phyloP scores from a whole-genome alignment of 345 rosid genomes.

The Sonneratia alba region DNA sequence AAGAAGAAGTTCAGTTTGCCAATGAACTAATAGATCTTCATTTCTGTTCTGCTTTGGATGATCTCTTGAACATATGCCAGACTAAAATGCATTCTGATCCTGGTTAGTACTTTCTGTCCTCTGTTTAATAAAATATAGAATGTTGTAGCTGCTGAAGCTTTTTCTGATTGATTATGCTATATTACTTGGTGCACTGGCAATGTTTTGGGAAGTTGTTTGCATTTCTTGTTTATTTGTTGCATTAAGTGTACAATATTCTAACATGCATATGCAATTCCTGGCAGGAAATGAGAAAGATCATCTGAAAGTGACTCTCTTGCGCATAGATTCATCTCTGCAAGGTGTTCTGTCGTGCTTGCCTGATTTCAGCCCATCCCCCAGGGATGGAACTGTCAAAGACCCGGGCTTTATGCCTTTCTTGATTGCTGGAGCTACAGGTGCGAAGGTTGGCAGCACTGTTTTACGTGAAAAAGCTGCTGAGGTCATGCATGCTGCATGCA shows the following conservation, averaged over 20 bases:
- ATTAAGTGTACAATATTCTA: background rate
- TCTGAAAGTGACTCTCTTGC: slow-evolving; percentile 96
- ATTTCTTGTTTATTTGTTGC: background rate
- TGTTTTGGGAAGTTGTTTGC: background rate
- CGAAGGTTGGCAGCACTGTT: slow-evolving; percentile 70
- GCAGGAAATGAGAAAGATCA: slow-evolving; percentile 96
- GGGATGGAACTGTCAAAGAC: slow-evolving; percentile 48
- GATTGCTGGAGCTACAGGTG: slow-evolving; percentile 93
- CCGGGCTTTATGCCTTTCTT: slow-evolving; percentile 47
- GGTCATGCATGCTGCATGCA: slow-evolving; percentile 73
- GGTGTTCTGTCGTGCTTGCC: slow-evolving; percentile 98
- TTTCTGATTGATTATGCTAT: background rate
- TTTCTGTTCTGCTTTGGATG: slow-evolving; percentile 80
- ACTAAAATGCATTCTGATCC: slow-evolving; percentile 68
- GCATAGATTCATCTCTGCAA: slow-evolving; percentile 89
- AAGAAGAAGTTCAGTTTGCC: slow-evolving; percentile 87
- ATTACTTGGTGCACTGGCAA: background rate
- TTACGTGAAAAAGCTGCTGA: slow-evolving; percentile 85
- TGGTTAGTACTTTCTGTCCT: slow-evolving; percentile 29
- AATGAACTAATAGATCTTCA: slow-evolving; percentile 84
- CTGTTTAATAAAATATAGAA: background rate
- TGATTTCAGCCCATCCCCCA: slow-evolving; percentile 83
- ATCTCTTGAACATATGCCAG: slow-evolving; percentile 73
- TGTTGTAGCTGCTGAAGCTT: background rate
- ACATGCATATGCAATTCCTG: background rate